Percentiles rank a stretch among this genome's conserved stretches.
Evolutionary conservation across 2,329 filamentous ascomycete species (phyloP).

Genomic region (Epichloe uncinata): DNA sequence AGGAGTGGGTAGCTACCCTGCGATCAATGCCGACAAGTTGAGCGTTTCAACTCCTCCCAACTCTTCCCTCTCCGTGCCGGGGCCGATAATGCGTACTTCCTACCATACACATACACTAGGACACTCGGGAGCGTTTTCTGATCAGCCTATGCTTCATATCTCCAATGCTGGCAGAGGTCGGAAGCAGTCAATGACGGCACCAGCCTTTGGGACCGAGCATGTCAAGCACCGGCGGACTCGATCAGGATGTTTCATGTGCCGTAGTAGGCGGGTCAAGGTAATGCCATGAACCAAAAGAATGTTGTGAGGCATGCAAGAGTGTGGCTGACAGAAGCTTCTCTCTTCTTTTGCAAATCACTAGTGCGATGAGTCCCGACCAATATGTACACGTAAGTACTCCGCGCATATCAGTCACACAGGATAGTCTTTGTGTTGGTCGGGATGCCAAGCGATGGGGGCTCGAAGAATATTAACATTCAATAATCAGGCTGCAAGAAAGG

Average conservation of each 20-base stretch:
- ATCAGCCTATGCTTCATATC: slow-evolving; percentile 34
- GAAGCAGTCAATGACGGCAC: slow-evolving; percentile 31
- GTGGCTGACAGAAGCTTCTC: slow-evolving; percentile 12
- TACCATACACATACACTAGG: slow-evolving; percentile 29
- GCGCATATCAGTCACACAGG: not conserved
- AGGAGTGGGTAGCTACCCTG: slow-evolving; percentile 27
- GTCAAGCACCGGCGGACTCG: slow-evolving; percentile 89
- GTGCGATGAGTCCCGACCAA: slow-evolving; percentile 82
- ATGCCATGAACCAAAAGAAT: slow-evolving; percentile 6
- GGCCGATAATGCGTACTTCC: slow-evolving; percentile 24
- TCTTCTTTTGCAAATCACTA: slow-evolving; percentile 21
- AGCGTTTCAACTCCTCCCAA: slow-evolving; percentile 24
- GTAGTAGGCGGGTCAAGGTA: slow-evolving; percentile 73
- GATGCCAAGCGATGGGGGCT: not conserved
- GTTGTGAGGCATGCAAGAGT: slow-evolving; percentile 7
- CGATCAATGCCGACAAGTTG: slow-evolving; percentile 26
- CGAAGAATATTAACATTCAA: not conserved
- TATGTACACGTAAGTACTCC: slow-evolving; percentile 58
- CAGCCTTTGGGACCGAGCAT: slow-evolving; percentile 42
- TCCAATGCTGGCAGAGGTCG: slow-evolving; percentile 35
- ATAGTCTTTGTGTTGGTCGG: not conserved
- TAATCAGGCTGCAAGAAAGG: slow-evolving; percentile 77
- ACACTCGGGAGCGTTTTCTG: slow-evolving; percentile 37
- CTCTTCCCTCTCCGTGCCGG: slow-evolving; percentile 15
- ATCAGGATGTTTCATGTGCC: slow-evolving; percentile 87